Conservation (phyloP, 805 yeast genomes). For the Vanderwaltozyma polyspora region DNA sequence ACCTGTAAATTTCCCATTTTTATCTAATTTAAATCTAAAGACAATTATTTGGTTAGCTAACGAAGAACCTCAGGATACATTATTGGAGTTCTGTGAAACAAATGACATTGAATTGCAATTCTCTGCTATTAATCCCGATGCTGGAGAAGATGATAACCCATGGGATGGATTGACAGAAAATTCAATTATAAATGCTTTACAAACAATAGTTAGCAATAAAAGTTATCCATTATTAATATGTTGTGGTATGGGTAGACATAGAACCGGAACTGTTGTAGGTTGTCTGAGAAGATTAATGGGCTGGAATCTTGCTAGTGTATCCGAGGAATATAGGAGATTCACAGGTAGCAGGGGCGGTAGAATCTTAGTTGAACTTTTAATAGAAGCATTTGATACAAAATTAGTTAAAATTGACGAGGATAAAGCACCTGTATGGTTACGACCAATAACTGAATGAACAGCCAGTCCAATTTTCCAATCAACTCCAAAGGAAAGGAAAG, state of each 20-base stretch:
- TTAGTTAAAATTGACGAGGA: slow-evolving; percentile 21
- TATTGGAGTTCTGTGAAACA: slow-evolving; percentile 68
- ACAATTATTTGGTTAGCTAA: slow-evolving; percentile 90
- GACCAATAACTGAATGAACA: slow-evolving; percentile 13
- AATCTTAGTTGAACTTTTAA: slow-evolving; percentile 78
- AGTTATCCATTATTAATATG: slow-evolving; percentile 82
- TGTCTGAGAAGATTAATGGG: slow-evolving; percentile 86
- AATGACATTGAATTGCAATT: slow-evolving; percentile 68
- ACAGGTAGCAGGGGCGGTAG: slow-evolving; percentile 91
- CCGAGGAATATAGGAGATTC: slow-evolving; percentile 89
- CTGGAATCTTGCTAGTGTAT: slow-evolving; percentile 91
- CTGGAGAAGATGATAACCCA: slow-evolving; percentile 63
- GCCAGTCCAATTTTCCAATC: no score
- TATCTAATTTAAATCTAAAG: slow-evolving; percentile 59
- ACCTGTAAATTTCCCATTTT: slow-evolving; percentile 80
- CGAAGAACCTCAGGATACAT: slow-evolving; percentile 88
- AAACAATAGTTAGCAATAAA: slow-evolving; percentile 57
- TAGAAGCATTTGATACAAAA: slow-evolving; percentile 41
- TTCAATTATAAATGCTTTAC: slow-evolving; percentile 68
- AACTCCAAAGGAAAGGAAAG: no score
- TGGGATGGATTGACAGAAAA: slow-evolving; percentile 92
- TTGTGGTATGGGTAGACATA: slow-evolving; percentile 97
- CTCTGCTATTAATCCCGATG: slow-evolving; percentile 71
- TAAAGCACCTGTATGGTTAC: slow-evolving; percentile 25
- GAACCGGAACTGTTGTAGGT: slow-evolving; percentile 95